phyloP scores from a whole-genome alignment of 139 green algal genomes.

The Mesostigma viride region DNA sequence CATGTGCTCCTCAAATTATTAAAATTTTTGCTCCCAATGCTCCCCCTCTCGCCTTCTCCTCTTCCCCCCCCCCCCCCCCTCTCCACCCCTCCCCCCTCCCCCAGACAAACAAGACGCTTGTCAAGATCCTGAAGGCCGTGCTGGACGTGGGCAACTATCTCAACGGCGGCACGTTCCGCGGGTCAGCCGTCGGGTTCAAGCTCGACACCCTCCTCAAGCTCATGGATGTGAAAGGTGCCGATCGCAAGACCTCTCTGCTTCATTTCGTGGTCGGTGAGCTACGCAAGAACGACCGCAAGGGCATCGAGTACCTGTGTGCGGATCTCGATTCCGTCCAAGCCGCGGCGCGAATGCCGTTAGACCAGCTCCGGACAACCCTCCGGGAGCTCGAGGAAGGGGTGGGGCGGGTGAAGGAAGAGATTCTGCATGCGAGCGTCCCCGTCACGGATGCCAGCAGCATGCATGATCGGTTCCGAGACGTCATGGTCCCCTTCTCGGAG shows the following conservation, averaged over 20 bases:
- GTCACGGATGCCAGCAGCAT: neutral
- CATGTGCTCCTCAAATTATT: no score
- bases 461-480: slow-evolving; percentile 20
- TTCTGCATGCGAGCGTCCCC: slow-evolving; percentile 6
- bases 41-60: no score
- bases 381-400: slow-evolving; percentile 13
- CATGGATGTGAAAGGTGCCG: slow-evolving; percentile 46
- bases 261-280: slow-evolving; percentile 56
- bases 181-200: slow-evolving; percentile 43
- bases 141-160: slow-evolving; percentile 57
- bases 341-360: slow-evolving; percentile 8
- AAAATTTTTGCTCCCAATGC: no score
- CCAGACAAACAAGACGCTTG: no score
- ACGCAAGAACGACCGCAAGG: slow-evolving; percentile 15
- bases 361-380: neutral
- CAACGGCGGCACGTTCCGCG: slow-evolving; percentile 49
- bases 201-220: slow-evolving; percentile 46
- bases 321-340: slow-evolving; percentile 16
- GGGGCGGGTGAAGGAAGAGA: slow-evolving; percentile 17
- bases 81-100: no score
- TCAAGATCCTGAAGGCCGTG: slow-evolving; percentile 38
- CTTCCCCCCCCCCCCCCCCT: no score
- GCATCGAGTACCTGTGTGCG: slow-evolving; percentile 4
- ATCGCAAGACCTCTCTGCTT: slow-evolving; percentile 60
- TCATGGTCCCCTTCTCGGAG: slow-evolving; percentile 20